These are phyloP conservation scores for Postia placenta DNA, from an alignment of 768 basidiomycete species.

Conservation along the genomic window DNA sequence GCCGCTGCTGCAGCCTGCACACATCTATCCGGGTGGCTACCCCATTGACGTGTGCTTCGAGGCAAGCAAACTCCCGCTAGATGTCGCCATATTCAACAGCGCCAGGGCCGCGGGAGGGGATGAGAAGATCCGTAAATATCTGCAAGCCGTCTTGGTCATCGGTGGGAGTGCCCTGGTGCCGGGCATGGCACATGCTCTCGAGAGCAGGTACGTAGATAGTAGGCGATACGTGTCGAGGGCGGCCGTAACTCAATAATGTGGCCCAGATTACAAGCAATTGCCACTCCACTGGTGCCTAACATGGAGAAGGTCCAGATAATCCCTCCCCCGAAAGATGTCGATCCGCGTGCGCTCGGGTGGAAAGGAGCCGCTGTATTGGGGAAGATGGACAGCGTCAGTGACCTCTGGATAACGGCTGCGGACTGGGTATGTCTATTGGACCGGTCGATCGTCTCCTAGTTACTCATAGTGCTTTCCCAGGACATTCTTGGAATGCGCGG, in stretches of 20 bases:
- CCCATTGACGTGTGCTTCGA: constrained; percentile 78
- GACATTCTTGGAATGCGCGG: constrained; percentile 76
- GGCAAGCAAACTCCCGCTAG: constrained; percentile 85
- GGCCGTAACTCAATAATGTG: too few species aligned
- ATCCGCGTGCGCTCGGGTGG: constrained; percentile 88
- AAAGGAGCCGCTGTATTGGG: constrained; percentile 90
- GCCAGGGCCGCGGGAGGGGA: constrained; percentile 83
- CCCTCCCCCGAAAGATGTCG: constrained; percentile 89
- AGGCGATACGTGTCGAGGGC: too few species aligned
- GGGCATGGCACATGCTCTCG: constrained; percentile 80
- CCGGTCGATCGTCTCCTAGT: neutral
- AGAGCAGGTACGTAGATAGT: constrained; percentile 81
- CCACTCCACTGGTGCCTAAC: constrained; percentile 71
- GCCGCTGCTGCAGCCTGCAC: constrained; percentile 14
- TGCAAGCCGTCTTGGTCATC: constrained; percentile 81
- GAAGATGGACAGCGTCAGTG: constrained; percentile 84
- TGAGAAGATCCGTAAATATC: constrained; percentile 85
- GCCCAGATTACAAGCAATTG: constrained; percentile 75
- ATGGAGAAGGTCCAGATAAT: constrained; percentile 91
- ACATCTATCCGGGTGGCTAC: constrained; percentile 34
- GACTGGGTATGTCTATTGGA: constrained; percentile 69
- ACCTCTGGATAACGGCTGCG: constrained; percentile 80
- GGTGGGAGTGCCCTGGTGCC: constrained; percentile 79
- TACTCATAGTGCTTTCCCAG: constrained; percentile 28
- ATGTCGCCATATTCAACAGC: constrained; percentile 91